A percentile compares a stretch with the other conserved stretches of the same genome.
phyloP scores from a whole-genome alignment of 1,284 basidiomycete genomes.

The Ceratobasidium sp. region DNA sequence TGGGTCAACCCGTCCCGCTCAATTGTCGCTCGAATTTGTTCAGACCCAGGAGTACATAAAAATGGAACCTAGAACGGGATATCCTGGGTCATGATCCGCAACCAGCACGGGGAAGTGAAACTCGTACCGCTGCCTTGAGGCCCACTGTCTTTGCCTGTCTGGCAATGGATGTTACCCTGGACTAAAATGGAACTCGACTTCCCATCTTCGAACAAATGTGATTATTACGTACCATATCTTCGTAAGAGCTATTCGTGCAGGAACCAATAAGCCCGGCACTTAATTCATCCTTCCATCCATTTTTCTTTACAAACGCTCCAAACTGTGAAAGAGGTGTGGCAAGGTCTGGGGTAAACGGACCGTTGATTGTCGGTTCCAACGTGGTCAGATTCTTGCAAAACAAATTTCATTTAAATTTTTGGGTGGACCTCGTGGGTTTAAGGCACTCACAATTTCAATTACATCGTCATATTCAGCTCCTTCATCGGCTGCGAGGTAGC shows the following conservation, averaged over 20 bases:
- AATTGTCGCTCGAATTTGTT: slow-evolving; percentile 97
- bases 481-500: slow-evolving; percentile 83
- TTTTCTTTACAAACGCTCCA: slow-evolving; percentile 75
- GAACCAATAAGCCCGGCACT: slow-evolving; percentile 93
- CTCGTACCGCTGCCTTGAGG: slow-evolving; percentile 70
- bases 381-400: slow-evolving; percentile 76
- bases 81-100: background rate
- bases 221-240: slow-evolving; percentile 71
- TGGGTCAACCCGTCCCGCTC: slow-evolving; percentile 89
- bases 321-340: slow-evolving; percentile 96
- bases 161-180: slow-evolving; percentile 86
- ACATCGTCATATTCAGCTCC: slow-evolving; percentile 96
- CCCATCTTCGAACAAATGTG: background rate
- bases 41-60: slow-evolving; percentile 95
- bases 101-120: background rate
- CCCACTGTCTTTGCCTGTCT: slow-evolving; percentile 86
- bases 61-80: slow-evolving; percentile 72
- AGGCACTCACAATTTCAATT: slow-evolving; percentile 79
- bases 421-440: background rate
- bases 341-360: slow-evolving; percentile 97
- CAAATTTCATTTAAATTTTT: slow-evolving; percentile 13
- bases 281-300: slow-evolving; percentile 91
- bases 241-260: slow-evolving; percentile 97
- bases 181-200: slow-evolving; percentile 16
- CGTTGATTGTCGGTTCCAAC: slow-evolving; percentile 94